A percentile compares a stretch with the other conserved stretches of the same genome.
Conservation (phyloP, 2,329 filamentous ascomycete species). For the Sphaerulina populicola region DNA sequence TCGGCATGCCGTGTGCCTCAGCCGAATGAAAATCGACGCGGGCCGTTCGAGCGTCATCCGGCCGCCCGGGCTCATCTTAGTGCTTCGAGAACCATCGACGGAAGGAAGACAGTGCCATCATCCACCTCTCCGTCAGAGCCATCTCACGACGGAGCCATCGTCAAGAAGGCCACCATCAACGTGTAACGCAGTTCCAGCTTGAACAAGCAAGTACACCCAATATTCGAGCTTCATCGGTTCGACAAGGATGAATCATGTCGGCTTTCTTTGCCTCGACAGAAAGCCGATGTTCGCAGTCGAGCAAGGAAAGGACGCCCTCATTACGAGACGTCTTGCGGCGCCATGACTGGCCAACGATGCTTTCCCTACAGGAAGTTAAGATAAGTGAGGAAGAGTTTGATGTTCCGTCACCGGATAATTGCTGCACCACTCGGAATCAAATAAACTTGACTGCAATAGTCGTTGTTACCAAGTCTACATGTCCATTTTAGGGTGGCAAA, state of each 20-base stretch:
- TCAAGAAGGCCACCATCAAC: not conserved
- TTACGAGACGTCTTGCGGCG: constrained; percentile 39
- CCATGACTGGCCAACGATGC: constrained; percentile 26
- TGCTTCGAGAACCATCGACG: not conserved
- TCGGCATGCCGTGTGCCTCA: not conserved
- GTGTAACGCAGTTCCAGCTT: not conserved
- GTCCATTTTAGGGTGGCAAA: no score
- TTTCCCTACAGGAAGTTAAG: constrained; percentile 43
- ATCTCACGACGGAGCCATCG: not conserved
- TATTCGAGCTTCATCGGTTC: constrained; percentile 1
- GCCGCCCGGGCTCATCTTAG: not conserved
- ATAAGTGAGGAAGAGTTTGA: constrained; percentile 27
- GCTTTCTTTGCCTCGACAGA: constrained; percentile 30
- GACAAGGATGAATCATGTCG: no score
- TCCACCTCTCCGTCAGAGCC: not conserved
- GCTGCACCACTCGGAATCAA: no score
- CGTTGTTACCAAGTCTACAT: no score
- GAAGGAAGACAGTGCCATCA: not conserved
- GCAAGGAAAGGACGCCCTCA: not conserved
- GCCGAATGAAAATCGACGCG: not conserved
- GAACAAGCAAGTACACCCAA: not conserved
- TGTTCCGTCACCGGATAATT: no score
- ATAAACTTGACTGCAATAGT: no score
- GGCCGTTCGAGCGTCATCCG: not conserved
- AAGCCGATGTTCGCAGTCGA: not conserved